Percentiles rank a stretch among this genome's conserved stretches.
phyloP scores from a whole-genome alignment of 2,329 filamentous ascomycete genomes.

The Aspergillus sp. region DNA sequence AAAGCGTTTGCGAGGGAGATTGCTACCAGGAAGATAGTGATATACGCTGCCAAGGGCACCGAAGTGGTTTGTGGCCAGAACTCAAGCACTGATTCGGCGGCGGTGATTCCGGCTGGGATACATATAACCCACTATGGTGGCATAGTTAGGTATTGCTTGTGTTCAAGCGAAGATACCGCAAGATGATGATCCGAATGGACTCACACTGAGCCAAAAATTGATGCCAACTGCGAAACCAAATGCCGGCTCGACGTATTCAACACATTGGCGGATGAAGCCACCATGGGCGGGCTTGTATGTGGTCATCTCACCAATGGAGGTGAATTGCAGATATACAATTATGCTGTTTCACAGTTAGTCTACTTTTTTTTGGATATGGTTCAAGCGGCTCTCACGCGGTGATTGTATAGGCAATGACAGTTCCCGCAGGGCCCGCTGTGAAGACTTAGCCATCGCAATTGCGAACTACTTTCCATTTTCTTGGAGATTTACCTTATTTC shows the following conservation, averaged over 20 bases:
- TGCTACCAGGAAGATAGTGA: constrained; percentile 25
- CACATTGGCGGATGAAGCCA: constrained; percentile 26
- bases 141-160: background rate
- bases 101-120: constrained; percentile 30
- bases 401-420: constrained; percentile 28
- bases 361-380: background rate
- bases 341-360: constrained; percentile 13
- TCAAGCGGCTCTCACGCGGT: constrained; percentile 15
- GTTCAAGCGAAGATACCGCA: background rate
- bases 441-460: background rate
- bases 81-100: constrained; percentile 25
- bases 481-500: constrained; percentile 16
- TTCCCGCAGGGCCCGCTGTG: constrained; percentile 26
- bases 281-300: constrained; percentile 27
- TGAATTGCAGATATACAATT: constrained; percentile 27
- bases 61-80: constrained; percentile 24
- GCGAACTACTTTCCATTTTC: background rate
- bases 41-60: constrained; percentile 25
- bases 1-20: constrained; percentile 23
- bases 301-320: constrained; percentile 28
- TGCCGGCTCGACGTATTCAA: constrained; percentile 28
- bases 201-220: constrained; percentile 29
- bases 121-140: constrained; percentile 23
- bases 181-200: background rate
- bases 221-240: constrained; percentile 29